phyloP scores from a whole-genome alignment of 2,329 filamentous ascomycete species.

The Lecanicillium sp. region DNA sequence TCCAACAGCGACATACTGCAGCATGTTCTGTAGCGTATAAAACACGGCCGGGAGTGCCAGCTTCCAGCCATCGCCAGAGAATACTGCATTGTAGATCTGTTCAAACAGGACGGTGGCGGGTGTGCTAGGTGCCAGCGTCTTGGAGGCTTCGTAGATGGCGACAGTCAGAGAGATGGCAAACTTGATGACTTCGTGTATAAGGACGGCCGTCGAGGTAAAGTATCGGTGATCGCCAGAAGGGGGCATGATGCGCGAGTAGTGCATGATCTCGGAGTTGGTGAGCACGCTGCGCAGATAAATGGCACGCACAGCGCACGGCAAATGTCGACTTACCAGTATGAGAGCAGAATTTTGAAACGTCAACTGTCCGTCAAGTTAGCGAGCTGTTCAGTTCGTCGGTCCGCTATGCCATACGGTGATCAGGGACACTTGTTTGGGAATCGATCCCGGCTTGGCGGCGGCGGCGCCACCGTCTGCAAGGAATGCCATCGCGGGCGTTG shows the following conservation, averaged over 20 bases:
- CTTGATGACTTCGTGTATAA: conserved; percentile 90
- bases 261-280: conserved; percentile 83
- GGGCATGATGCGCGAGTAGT: conserved; percentile 95
- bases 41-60: conserved; percentile 80
- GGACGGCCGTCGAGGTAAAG: conserved; percentile 87
- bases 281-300: no score
- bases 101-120: conserved; percentile 74
- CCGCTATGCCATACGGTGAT: conserved; percentile 17
- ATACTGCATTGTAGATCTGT: conserved; percentile 73
- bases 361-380: conserved; percentile 41
- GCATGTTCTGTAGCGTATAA: conserved; percentile 87
- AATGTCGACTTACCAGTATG: conserved; percentile 52
- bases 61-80: conserved; percentile 91
- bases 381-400: not conserved
- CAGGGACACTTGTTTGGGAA: conserved; percentile 16
- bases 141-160: conserved; percentile 80
- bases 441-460: conserved; percentile 10
- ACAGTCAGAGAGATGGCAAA: conserved; percentile 79
- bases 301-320: no score
- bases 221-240: conserved; percentile 76
- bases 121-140: conserved; percentile 68
- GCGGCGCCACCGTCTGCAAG: not conserved
- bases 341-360: conserved; percentile 71
- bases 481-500: not conserved
- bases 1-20: conserved; percentile 86